These are phyloP conservation scores for Xylariaceae sp. DNA, from an alignment of 2,329 filamentous ascomycete species.

Conservation along the genomic window DNA sequence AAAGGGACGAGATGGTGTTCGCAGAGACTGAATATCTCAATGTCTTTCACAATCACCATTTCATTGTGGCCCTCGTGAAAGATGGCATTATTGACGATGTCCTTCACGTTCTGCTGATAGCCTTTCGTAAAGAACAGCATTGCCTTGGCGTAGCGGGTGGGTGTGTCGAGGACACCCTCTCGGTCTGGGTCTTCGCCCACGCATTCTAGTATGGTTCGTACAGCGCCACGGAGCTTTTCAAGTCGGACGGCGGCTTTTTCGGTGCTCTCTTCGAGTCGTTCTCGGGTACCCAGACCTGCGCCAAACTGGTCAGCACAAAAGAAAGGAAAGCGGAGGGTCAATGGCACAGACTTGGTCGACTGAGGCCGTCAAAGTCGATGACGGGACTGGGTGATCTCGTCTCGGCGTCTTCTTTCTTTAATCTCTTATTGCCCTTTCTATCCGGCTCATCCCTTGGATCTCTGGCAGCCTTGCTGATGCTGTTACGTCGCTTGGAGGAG, in stretches of 20 bases:
- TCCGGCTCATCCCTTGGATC: conserved; percentile 53
- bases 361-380: conserved; percentile 58
- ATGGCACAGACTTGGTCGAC: conserved; percentile 46
- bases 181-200: conserved; percentile 63
- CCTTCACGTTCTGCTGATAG: conserved; percentile 88
- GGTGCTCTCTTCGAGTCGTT: conserved; percentile 52
- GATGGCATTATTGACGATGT: conserved; percentile 88
- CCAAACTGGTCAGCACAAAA: conserved; percentile 17
- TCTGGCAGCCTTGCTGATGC: conserved; percentile 55
- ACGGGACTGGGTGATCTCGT: conserved; percentile 50
- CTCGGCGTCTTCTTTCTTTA: conserved; percentile 26
- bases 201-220: conserved; percentile 62
- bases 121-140: conserved; percentile 95
- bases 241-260: conserved; percentile 48
- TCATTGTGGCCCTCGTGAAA: conserved; percentile 97
- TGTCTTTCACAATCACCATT: conserved; percentile 96
- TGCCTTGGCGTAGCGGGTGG: conserved; percentile 87
- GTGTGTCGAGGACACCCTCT: conserved; percentile 61
- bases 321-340: not conserved
- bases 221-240: conserved; percentile 54
- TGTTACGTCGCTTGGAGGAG: conserved; percentile 43
- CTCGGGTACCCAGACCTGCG: conserved; percentile 57
- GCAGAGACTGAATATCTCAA: conserved; percentile 89
- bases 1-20: conserved; percentile 98
- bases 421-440: conserved; percentile 35